Evolutionary conservation across 345 rosid species (phyloP).

Genomic region (Corchorus capsularis): DNA sequence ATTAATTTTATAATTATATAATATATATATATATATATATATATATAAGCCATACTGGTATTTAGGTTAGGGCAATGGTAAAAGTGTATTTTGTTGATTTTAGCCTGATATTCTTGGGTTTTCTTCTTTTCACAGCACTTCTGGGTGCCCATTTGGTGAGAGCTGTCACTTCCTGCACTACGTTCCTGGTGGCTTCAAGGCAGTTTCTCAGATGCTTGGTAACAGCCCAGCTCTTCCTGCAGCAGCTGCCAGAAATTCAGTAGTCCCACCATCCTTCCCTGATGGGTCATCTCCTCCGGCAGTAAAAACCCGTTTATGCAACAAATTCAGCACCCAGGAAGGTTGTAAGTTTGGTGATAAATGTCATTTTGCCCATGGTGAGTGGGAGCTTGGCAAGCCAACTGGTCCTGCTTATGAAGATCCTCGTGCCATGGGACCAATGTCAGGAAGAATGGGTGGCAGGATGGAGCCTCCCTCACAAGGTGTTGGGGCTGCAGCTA

Average conservation of each 20-base stretch:
- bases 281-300: conserved; percentile 43
- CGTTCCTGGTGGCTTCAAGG: conserved; percentile 95
- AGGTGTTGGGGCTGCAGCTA: conserved; percentile 54
- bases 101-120: conserved; percentile 22
- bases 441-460: conserved; percentile 50
- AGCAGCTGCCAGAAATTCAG: conserved; percentile 56
- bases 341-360: conserved; percentile 88
- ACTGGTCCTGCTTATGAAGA: conserved; percentile 56
- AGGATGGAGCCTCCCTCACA: conserved; percentile 51
- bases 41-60: too few species aligned
- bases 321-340: conserved; percentile 67
- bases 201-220: conserved; percentile 74
- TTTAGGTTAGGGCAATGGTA: too few species aligned
- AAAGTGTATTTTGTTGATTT: background rate
- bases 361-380: conserved; percentile 81
- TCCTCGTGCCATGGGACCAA: conserved; percentile 51
- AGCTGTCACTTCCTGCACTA: conserved; percentile 95
- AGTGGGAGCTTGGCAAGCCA: conserved; percentile 77
- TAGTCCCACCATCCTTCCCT: conserved; percentile 50
- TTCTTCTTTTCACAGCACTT: conserved; percentile 62
- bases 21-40: too few species aligned
- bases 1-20: too few species aligned
- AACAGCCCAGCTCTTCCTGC: conserved; percentile 47
- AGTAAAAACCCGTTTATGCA: conserved; percentile 62
- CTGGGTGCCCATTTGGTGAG: conserved; percentile 98